Evolutionary conservation across 139 green algal species (phyloP), one percentile per base, ranked within the genome.

Genomic region (Axilococcus clingmanii): DNA sequence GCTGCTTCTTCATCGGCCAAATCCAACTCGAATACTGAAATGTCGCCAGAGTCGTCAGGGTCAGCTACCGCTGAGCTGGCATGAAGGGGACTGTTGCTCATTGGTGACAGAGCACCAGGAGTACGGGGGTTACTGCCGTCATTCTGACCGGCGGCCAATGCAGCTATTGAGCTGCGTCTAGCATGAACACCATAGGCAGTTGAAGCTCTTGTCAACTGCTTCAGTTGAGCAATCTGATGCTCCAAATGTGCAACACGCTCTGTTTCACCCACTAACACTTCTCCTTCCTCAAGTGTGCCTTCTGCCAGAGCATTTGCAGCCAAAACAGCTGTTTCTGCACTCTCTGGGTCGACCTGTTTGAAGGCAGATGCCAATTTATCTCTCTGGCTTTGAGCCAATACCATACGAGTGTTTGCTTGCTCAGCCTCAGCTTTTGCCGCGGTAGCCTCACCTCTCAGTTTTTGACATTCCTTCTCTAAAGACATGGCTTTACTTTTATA

Each of bases 1-100:
- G 42, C 54, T 48, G 48, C 66, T 63, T 76, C 59, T 9, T 64
- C 69, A 15, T 76, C 69, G 2, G 71, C 37, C n/a, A n/a, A n/a
- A n/a, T n/a, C n/a, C n/a, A n/a, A n/a, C n/a, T n/a, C n/a, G n/a
- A n/a, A n/a, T n/a, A n/a, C n/a, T n/a, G n/a, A n/a, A n/a, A n/a
- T n/a, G n/a, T n/a, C n/a, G n/a, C n/a, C n/a, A n/a, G n/a, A n/a
- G n/a, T n/a, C n/a, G n/a, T n/a, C 36, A 42, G 52, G 23, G 31
- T 28, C 37, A 58, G 54, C 24, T 24, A 31, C 24, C 34, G 27
- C n/a, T n/a, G n/a, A n/a, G n/a, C n/a, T n/a, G n/a, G n/a, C n/a
- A n/a, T n/a, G n/a, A n/a, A n/a, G n/a, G n/a, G n/a, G n/a, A n/a
- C n/a, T n/a, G n/a, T n/a, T n/a, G n/a, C n/a, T n/a, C n/a, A n/a